Percentiles rank a stretch among this genome's conserved stretches.
Evolutionary conservation across 306 rosid species (phyloP).

Genomic region (Cucumis sativus): DNA sequence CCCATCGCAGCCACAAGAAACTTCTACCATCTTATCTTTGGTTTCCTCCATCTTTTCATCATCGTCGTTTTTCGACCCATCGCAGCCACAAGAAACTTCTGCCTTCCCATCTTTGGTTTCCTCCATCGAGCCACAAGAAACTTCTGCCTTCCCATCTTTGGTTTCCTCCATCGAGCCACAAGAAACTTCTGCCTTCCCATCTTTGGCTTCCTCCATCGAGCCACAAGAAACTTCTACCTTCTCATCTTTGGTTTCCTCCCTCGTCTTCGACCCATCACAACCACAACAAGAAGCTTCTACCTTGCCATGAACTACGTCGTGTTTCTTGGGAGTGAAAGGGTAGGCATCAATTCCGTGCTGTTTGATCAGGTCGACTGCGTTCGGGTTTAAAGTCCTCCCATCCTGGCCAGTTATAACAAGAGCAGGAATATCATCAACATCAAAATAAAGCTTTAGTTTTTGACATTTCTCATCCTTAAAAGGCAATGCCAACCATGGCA

Average conservation of each 20-base stretch:
- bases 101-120: not conserved
- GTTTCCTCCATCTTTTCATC: too few species aligned
- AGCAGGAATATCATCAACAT: conserved; percentile 36
- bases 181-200: not conserved
- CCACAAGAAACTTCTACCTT: not conserved
- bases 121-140: conserved; percentile 12
- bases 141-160: not conserved
- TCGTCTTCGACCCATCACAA: conserved; percentile 9
- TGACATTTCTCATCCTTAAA: conserved; percentile 29
- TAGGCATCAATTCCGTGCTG: conserved; percentile 47
- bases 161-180: conserved; percentile 12
- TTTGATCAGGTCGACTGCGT: conserved; percentile 35
- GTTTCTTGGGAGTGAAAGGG: conserved; percentile 58
- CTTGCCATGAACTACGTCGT: conserved; percentile 33
- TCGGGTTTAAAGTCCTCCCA: conserved; percentile 39
- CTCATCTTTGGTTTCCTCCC: not conserved
- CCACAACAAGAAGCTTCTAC: conserved; percentile 19
- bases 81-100: not conserved
- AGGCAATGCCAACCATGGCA: conserved; percentile 66
- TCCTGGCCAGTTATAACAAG: conserved; percentile 53
- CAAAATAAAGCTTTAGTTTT: conserved; percentile 33
- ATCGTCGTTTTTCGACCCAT: too few species aligned
- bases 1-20: too few species aligned
- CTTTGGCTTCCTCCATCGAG: not conserved
- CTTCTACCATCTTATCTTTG: too few species aligned